Base-by-base conservation (phyloP, 2,329 filamentous ascomycete genomes). In the Rhexocercosporidium sp. region DNA sequence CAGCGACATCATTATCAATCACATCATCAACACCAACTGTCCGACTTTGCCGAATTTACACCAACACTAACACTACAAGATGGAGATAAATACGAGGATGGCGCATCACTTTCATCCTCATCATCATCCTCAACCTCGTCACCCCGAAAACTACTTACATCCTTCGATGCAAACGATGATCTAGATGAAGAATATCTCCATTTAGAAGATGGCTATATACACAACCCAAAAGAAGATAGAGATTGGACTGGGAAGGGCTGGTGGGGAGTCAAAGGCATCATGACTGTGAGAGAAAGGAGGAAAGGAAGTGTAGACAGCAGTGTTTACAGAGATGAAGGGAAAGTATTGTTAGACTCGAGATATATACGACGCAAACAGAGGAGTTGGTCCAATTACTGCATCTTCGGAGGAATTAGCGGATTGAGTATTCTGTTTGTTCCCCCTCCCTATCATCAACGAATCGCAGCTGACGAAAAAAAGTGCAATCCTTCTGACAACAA, bases 401-500 rank as follows among this genome's bases (percentile, higher is more conserved):
- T 79, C 14, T 79, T 78, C 64, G 74, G 78, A 39, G 77, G 77
- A 20, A 76, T 81, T 60, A 78, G 77, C 72, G 77, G 76, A 7
- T 74, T 79, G 34, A 72, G 72, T 11, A 70, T 81, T 18, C 61
- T 81, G 80, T 81, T 74, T 68, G 78, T 77, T 59, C 47, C 27
- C 39, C 22, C 57, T 44, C 12, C 8, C 8, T 11, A 37, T 9
- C 7, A 25, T 20, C 9, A 16, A 44, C 14, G 16, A 29, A 3
- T 29, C 46, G 70, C 59, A 31, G 29, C 51, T 56, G 39, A 49
- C 27, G 3, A 27, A n/a, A n/a, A 16, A 3, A 54, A 77, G 80
- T 67, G 76, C 72, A 14, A 63, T 76, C 16, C 74, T 80, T n/a
- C 69, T 79, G 22, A 62, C 76, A n/a, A 67, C 77, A 53, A 78